A percentile compares a stretch with the other conserved stretches of the same genome.
These are phyloP conservation scores for Metschnikowia chrysomelidarum DNA, from an alignment of 805 yeast genomes.

Conservation along the genomic window DNA sequence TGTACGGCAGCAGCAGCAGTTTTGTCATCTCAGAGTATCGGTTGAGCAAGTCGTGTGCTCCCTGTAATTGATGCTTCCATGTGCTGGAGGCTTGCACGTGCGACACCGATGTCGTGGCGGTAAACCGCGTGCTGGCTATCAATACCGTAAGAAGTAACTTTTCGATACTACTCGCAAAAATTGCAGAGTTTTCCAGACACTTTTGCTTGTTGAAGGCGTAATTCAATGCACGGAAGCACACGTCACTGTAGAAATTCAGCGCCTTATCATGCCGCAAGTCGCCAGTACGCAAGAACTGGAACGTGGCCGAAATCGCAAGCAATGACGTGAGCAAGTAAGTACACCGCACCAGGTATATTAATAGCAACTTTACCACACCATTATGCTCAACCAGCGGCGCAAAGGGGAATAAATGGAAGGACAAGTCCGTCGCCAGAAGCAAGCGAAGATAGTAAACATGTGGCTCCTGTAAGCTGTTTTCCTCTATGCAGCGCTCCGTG, in stretches of 20 bases:
- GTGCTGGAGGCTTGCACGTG: slow-evolving; percentile 14
- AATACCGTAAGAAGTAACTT: slow-evolving; percentile 26
- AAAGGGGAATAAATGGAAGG: slow-evolving; percentile 36
- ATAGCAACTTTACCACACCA: slow-evolving; percentile 29
- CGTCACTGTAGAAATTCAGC: slow-evolving; percentile 20
- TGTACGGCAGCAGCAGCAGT: slow-evolving; percentile 4
- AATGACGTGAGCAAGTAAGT: slow-evolving; percentile 24
- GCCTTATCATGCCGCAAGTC: slow-evolving; percentile 21
- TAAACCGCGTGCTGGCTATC: slow-evolving; percentile 24
- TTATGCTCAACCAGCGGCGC: slow-evolving; percentile 35
- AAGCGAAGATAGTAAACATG: slow-evolving; percentile 32
- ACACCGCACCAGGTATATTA: slow-evolving; percentile 22
- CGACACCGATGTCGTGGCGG: slow-evolving; percentile 19
- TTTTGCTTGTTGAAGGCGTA: slow-evolving; percentile 20
- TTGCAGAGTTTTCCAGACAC: slow-evolving; percentile 12
- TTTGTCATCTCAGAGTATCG: slow-evolving; percentile 17
- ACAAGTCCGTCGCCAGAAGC: slow-evolving; percentile 29
- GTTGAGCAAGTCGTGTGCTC: slow-evolving; percentile 26
- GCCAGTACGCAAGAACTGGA: slow-evolving; percentile 25
- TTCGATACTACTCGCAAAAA: slow-evolving; percentile 22
- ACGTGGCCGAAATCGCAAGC: slow-evolving; percentile 28
- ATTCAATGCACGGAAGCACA: slow-evolving; percentile 22
- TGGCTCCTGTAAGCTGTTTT: slow-evolving; percentile 26
- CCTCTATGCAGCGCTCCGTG: slow-evolving; percentile 24
- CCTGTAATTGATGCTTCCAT: slow-evolving; percentile 27